A percentile compares a stretch with the other conserved stretches of the same genome.
phyloP scores from a whole-genome alignment of 2,329 filamentous ascomycete genomes.

The Neophaeococcomyces aloes region DNA sequence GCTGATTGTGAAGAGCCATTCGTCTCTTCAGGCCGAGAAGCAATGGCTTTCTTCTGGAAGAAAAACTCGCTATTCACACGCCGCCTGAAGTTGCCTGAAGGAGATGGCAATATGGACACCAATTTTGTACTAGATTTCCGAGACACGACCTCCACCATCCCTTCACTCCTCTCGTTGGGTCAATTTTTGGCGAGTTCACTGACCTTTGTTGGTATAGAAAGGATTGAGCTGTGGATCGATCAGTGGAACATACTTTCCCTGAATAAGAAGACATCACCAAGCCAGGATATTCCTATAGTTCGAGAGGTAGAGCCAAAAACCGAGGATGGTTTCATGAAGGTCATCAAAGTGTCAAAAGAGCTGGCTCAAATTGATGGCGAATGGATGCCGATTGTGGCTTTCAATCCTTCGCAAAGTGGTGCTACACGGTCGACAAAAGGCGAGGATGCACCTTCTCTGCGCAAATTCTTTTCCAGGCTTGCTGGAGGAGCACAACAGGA shows the following conservation, averaged over 20 bases:
- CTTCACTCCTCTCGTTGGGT: conserved; percentile 72
- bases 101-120: conserved; percentile 59
- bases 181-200: conserved; percentile 92
- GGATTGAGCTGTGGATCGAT: conserved; percentile 83
- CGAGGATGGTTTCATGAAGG: conserved; percentile 78
- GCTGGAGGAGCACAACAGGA: conserved; percentile 37
- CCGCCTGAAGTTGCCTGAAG: conserved; percentile 61
- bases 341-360: conserved; percentile 68
- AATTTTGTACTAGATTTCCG: conserved; percentile 93
- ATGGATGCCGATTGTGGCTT: conserved; percentile 79
- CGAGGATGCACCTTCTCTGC: conserved; percentile 49
- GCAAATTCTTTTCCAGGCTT: conserved; percentile 72
- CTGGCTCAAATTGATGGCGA: conserved; percentile 85
- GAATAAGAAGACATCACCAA: conserved; percentile 75
- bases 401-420: conserved; percentile 52
- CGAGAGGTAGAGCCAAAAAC: conserved; percentile 71
- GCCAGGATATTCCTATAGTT: conserved; percentile 60
- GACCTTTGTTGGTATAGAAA: conserved; percentile 83
- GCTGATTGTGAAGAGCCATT: conserved; percentile 97
- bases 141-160: conserved; percentile 75
- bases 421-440: conserved; percentile 29
- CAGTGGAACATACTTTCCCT: conserved; percentile 70
- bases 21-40: conserved; percentile 80
- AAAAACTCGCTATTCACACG: conserved; percentile 94
- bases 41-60: conserved; percentile 99